Conservation (phyloP, 345 rosid species). For the Streptanthus diversifolius region DNA sequence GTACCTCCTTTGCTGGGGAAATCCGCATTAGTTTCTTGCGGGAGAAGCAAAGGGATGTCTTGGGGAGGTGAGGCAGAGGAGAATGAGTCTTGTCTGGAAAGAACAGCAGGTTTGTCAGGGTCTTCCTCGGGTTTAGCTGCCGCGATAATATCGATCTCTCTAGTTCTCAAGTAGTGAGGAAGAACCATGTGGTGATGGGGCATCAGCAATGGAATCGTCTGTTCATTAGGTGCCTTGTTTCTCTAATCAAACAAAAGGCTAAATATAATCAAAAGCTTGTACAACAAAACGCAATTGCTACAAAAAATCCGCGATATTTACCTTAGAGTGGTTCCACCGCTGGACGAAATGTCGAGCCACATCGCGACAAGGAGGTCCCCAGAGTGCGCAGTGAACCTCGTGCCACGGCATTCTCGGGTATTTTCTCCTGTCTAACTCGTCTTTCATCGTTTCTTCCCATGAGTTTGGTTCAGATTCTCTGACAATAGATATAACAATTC, state of each 20-base stretch:
- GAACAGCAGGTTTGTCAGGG: conserved; percentile 34
- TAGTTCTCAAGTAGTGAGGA: conserved; percentile 89
- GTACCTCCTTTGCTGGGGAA: conserved; percentile 19
- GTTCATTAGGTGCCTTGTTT: conserved; percentile 85
- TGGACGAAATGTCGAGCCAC: conserved; percentile 89
- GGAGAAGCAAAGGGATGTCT: conserved; percentile 83
- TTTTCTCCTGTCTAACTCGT: conserved; percentile 66
- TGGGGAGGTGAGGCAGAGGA: conserved; percentile 55
- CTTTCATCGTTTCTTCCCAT: conserved; percentile 88
- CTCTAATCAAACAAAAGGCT: conserved; percentile 44
- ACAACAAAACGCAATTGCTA: not conserved
- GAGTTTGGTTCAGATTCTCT: conserved; percentile 98
- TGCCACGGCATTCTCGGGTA: conserved; percentile 99
- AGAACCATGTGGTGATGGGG: conserved; percentile 97
- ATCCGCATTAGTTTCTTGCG: conserved; percentile 57
- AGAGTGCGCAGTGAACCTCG: conserved; percentile 88
- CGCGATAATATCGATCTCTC: conserved; percentile 46
- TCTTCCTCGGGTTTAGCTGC: conserved; percentile 32
- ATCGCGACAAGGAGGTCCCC: conserved; percentile 97
- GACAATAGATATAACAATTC: not conserved
- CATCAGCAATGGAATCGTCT: conserved; percentile 76
- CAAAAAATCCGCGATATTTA: not conserved
- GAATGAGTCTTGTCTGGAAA: conserved; percentile 42
- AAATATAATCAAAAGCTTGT: not conserved
- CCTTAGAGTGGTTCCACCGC: conserved; percentile 99